phyloP scores from a whole-genome alignment of 495 filamentous ascomycete genomes.

The Tuber melanosporum region DNA sequence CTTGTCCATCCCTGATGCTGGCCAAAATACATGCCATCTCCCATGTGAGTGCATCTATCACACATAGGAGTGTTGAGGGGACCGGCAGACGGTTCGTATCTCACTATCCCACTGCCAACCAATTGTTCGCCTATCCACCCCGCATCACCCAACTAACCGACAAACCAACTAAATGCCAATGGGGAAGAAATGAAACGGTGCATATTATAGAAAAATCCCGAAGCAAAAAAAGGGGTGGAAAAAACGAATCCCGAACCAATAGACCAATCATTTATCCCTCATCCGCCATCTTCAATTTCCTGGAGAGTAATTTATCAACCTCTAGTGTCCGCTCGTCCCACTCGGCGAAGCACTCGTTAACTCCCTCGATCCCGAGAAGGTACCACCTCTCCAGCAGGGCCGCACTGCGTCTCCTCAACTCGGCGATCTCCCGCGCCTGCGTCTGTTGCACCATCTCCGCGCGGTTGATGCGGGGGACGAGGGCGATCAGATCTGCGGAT shows the following conservation, averaged over 20 bases:
- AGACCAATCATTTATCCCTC: slow-evolving; percentile 5
- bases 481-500: slow-evolving; percentile 60
- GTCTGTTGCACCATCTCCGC: slow-evolving; percentile 58
- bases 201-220: background rate
- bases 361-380: slow-evolving; percentile 48
- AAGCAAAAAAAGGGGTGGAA: background rate
- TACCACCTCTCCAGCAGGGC: slow-evolving; percentile 72
- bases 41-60: background rate
- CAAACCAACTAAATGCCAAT: background rate
- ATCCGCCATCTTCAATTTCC: slow-evolving; percentile 14
- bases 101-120: background rate
- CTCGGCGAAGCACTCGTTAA: slow-evolving; percentile 41
- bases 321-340: slow-evolving; percentile 42
- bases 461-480: slow-evolving; percentile 66
- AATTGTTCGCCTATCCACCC: background rate
- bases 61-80: background rate
- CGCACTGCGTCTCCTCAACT: slow-evolving; percentile 67
- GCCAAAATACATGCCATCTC: background rate
- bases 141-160: background rate
- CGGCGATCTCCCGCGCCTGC: slow-evolving; percentile 66
- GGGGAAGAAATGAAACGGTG: background rate
- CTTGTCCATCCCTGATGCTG: background rate
- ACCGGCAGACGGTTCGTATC: background rate
- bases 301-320: slow-evolving; percentile 40
- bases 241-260: background rate